Conservation (phyloP, 1,284 basidiomycete genomes). For the Cutaneotrichosporon dermatis region DNA sequence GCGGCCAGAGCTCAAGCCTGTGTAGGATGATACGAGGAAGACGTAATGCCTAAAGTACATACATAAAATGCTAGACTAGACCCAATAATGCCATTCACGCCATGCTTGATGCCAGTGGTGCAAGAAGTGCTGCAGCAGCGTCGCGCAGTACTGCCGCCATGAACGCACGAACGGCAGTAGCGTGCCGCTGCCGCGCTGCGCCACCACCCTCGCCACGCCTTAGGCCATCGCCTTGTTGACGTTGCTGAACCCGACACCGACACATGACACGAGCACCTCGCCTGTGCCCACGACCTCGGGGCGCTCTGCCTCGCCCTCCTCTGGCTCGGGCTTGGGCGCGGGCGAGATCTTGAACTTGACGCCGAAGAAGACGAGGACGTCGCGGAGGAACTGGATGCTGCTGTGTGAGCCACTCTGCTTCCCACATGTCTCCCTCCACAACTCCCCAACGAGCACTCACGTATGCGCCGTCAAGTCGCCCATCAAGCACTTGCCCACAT, state of each 20-base stretch:
- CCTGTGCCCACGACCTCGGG: constrained; percentile 16
- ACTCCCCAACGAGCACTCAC: constrained; percentile 54
- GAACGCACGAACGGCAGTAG: too few species aligned
- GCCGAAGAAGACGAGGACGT: constrained; percentile 76
- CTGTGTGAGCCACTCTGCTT: neutral
- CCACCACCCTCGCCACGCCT: too few species aligned
- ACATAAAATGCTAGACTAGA: constrained; percentile 6
- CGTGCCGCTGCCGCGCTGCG: too few species aligned
- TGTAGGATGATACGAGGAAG: too few species aligned
- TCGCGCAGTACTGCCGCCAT: too few species aligned
- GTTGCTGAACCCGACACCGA: constrained; percentile 53
- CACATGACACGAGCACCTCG: constrained; percentile 48
- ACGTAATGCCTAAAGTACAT: constrained; percentile 10
- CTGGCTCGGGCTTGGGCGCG: constrained; percentile 2
- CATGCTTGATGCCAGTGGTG: too few species aligned
- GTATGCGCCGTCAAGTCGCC: constrained; percentile 73
- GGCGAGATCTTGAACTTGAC: constrained; percentile 55
- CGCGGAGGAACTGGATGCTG: constrained; percentile 85
- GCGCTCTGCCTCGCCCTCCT: constrained; percentile 15
- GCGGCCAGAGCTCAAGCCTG: too few species aligned
- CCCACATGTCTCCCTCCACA: too few species aligned
- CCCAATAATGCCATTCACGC: neutral
- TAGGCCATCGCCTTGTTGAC: constrained; percentile 51
- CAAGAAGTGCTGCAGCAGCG: too few species aligned
- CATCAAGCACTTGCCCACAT: constrained; percentile 85